phyloP scores from a whole-genome alignment of 768 basidiomycete genomes.

The Agrocybe pediades region DNA sequence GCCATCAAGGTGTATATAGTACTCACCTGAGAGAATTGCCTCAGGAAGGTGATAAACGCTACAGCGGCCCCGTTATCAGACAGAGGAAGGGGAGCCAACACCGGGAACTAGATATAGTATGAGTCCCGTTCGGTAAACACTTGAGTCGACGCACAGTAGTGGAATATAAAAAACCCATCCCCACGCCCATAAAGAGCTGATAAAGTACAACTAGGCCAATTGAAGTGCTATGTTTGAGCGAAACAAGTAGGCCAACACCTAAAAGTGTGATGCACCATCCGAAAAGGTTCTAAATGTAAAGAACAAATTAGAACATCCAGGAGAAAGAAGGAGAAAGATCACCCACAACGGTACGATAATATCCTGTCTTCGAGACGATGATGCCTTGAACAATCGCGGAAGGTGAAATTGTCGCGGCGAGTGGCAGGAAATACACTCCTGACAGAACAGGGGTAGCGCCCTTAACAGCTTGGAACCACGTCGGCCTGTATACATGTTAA shows the following conservation, averaged over 20 bases:
- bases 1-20: neutral
- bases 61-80: conserved; percentile 44
- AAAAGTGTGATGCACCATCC: conserved; percentile 30
- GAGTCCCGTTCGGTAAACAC: neutral
- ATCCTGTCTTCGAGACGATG: conserved; percentile 22
- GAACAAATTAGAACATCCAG: neutral
- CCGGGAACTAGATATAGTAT: conserved; percentile 38
- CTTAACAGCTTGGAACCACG: conserved; percentile 39
- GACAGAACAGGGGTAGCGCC: conserved; percentile 33
- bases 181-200: conserved; percentile 26
- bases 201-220: conserved; percentile 23
- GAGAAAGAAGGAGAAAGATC: neutral
- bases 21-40: conserved; percentile 37
- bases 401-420: conserved; percentile 33
- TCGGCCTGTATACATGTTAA: conserved; percentile 14
- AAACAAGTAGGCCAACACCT: conserved; percentile 36
- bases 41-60: conserved; percentile 40
- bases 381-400: conserved; percentile 37
- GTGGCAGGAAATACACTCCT: conserved; percentile 35
- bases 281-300: conserved; percentile 11
- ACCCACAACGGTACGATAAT: conserved; percentile 26
- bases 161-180: conserved; percentile 24
- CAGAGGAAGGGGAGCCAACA: conserved; percentile 47
- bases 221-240: conserved; percentile 24
- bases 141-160: conserved; percentile 3